Evolutionary conservation across 306 rosid genomes (phyloP).

Genomic region (Vachellia collinsii): DNA sequence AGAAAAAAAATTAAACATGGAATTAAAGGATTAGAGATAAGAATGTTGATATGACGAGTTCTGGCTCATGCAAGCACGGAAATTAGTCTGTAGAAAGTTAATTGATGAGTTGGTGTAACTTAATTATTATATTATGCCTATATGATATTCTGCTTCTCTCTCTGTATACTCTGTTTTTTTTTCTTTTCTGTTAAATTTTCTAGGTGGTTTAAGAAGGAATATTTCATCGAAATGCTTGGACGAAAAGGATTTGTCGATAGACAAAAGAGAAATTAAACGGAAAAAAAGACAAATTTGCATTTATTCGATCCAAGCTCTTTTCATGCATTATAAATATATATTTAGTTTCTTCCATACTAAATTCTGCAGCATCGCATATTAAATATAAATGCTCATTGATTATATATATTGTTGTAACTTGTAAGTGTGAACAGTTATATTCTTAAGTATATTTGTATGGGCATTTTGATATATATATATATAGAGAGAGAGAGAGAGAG

Average conservation of each 20-base stretch:
- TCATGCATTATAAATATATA: too few relatives aligned
- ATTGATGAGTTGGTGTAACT: constrained; percentile 20
- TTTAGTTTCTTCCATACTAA: too few relatives aligned
- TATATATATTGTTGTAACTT: too few relatives aligned
- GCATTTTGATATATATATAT: too few relatives aligned
- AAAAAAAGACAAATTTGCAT: not conserved
- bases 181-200: not conserved
- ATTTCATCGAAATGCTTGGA: not conserved
- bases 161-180: too few relatives aligned
- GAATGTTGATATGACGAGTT: constrained; percentile 11
- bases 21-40: too few relatives aligned
- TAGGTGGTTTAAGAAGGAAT: constrained; percentile 1
- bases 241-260: not conserved
- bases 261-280: not conserved
- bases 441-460: too few relatives aligned
- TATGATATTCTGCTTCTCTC: not conserved
- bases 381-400: too few relatives aligned
- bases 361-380: too few relatives aligned
- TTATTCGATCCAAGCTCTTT: not conserved
- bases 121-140: not conserved
- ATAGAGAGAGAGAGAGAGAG: too few relatives aligned
- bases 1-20: too few relatives aligned
- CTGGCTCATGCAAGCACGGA: constrained; percentile 30
- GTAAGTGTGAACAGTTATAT: too few relatives aligned
- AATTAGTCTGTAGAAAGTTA: constrained; percentile 19